Evolutionary conservation across 2,329 filamentous ascomycete genomes (phyloP).

Genomic region (Nemania bipapillata): DNA sequence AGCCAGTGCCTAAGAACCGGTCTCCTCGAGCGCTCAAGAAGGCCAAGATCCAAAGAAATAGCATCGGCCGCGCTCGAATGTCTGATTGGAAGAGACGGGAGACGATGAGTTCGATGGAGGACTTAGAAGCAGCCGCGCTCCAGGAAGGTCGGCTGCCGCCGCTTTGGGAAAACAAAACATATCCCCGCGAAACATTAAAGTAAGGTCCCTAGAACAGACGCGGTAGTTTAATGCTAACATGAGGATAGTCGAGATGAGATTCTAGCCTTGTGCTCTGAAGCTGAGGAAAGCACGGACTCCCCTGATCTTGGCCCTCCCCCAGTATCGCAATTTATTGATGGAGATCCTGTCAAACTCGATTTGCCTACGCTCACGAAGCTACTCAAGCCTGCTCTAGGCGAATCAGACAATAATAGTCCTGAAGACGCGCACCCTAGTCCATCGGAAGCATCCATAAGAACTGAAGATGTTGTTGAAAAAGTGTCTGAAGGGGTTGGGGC

Average conservation of each 20-base stretch:
- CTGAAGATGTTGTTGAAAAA: constrained; percentile 17
- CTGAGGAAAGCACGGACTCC: constrained; percentile 65
- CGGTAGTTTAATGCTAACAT: constrained; percentile 41
- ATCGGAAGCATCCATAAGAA: constrained; percentile 9
- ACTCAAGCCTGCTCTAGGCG: constrained; percentile 26
- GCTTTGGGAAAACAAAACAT: constrained; percentile 76
- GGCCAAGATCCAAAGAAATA: constrained; percentile 55
- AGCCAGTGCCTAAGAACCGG: constrained; percentile 64
- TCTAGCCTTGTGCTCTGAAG: constrained; percentile 65
- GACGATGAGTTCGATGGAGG: constrained; percentile 55
- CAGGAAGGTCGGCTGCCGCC: constrained; percentile 70
- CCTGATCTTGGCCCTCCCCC: constrained; percentile 75
- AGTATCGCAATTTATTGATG: constrained; percentile 68
- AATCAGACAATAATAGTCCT: constrained; percentile 22
- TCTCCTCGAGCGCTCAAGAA: constrained; percentile 57
- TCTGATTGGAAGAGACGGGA: constrained; percentile 68
- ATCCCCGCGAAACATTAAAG: constrained; percentile 75
- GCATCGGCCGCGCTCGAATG: constrained; percentile 59
- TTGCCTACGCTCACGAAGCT: constrained; percentile 54
- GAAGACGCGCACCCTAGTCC: constrained; percentile 14
- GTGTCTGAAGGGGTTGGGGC: background rate
- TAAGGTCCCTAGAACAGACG: constrained; percentile 49
- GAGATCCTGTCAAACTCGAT: constrained; percentile 65
- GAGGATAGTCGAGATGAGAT: constrained; percentile 68
- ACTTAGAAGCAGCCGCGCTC: constrained; percentile 62